Evolutionary conservation across 768 basidiomycete genomes (phyloP).

Genomic region (Termitomyces sp.): DNA sequence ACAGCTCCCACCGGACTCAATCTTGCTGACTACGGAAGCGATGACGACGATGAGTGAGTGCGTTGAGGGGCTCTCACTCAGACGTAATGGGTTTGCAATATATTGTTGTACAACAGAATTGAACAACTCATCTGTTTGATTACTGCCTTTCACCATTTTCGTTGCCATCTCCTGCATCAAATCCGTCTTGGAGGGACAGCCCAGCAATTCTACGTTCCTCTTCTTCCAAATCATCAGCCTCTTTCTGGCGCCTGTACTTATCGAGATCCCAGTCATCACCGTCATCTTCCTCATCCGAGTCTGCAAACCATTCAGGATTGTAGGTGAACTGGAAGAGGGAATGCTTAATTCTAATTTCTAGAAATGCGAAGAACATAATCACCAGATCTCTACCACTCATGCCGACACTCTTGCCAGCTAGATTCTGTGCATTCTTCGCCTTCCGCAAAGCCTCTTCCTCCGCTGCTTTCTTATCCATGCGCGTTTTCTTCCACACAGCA

Average conservation of each 20-base stretch:
- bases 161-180: slow-evolving; percentile 21
- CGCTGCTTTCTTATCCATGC: slow-evolving; percentile 92
- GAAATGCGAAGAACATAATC: slow-evolving; percentile 19
- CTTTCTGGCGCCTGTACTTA: slow-evolving; percentile 56
- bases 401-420: slow-evolving; percentile 86
- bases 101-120: slow-evolving; percentile 11
- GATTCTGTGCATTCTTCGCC: slow-evolving; percentile 73
- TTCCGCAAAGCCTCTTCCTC: slow-evolving; percentile 78
- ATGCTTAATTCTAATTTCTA: slow-evolving; percentile 1
- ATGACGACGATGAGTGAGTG: slow-evolving; percentile 37
- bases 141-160: slow-evolving; percentile 23
- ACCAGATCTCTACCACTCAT: slow-evolving; percentile 97
- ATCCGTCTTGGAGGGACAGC: slow-evolving; percentile 31
- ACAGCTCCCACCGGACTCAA: slow-evolving; percentile 45
- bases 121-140: slow-evolving; percentile 1
- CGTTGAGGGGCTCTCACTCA: not conserved
- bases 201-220: slow-evolving; percentile 49
- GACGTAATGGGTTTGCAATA: slow-evolving; percentile 2
- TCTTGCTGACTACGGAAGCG: slow-evolving; percentile 76
- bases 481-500: slow-evolving; percentile 90
- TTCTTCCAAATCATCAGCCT: slow-evolving; percentile 49
- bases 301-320: slow-evolving; percentile 92
- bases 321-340: slow-evolving; percentile 69
- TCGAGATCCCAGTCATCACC: slow-evolving; percentile 54
- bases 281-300: slow-evolving; percentile 50